phyloP scores from a whole-genome alignment of 331 rosid species.

The Acacia pycnantha region DNA sequence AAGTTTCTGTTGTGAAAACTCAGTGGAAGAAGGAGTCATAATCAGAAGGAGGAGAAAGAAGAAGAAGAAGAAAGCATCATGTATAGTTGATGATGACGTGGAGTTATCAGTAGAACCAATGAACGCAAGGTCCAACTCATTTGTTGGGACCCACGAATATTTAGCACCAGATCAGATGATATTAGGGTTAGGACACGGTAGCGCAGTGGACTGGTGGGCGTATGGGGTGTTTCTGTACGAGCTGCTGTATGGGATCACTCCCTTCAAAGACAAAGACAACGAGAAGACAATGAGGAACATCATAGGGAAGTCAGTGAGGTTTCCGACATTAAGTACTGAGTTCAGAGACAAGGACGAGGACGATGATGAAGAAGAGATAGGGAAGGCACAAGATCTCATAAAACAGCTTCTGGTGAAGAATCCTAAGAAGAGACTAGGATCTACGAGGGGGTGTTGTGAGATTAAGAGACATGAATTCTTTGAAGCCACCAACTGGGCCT shows the following conservation, averaged over 20 bases:
- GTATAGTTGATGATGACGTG: slow-evolving; percentile 23
- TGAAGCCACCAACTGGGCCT: slow-evolving; percentile 61
- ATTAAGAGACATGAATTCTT: slow-evolving; percentile 70
- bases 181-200: slow-evolving; percentile 66
- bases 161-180: slow-evolving; percentile 67
- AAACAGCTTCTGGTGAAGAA: slow-evolving; percentile 63
- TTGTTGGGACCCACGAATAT: slow-evolving; percentile 72
- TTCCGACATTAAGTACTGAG: slow-evolving; percentile 36
- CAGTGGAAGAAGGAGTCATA: neutral
- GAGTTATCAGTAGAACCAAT: slow-evolving; percentile 64
- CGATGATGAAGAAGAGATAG: slow-evolving; percentile 44
- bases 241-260: slow-evolving; percentile 60
- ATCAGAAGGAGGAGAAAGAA: neutral
- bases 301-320: slow-evolving; percentile 41
- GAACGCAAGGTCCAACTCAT: slow-evolving; percentile 54
- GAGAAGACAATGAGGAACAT: slow-evolving; percentile 63
- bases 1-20: slow-evolving; percentile 8
- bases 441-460: slow-evolving; percentile 63
- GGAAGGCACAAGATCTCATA: slow-evolving; percentile 55
- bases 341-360: slow-evolving; percentile 39
- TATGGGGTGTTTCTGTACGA: slow-evolving; percentile 66
- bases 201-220: slow-evolving; percentile 84
- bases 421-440: slow-evolving; percentile 63
- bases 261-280: slow-evolving; percentile 63
- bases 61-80: neutral